A percentile compares a stretch with the other conserved stretches of the same genome.
Conservation (phyloP, 495 filamentous ascomycete genomes). For the Cercophora samala region DNA sequence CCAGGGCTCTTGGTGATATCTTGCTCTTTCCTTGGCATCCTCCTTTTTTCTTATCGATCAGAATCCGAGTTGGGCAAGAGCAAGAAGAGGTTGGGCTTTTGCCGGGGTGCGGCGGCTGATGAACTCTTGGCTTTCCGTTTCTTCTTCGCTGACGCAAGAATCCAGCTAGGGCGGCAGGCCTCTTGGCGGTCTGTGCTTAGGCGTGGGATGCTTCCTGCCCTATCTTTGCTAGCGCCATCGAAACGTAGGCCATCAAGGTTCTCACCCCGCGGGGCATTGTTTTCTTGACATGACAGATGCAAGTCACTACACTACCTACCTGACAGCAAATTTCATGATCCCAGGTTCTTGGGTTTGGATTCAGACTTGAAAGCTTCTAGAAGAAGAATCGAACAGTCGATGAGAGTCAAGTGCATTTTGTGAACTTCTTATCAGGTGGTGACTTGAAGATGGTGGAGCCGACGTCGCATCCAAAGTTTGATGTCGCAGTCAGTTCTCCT, state of each 20-base stretch:
- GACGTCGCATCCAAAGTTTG: not conserved
- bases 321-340: not conserved
- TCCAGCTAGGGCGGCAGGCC: not conserved
- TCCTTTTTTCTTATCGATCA: not conserved
- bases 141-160: slow-evolving; percentile 4
- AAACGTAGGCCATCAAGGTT: not conserved
- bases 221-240: slow-evolving; percentile 1
- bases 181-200: not conserved
- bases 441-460: not conserved
- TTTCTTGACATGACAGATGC: not conserved
- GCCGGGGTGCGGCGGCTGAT: not conserved
- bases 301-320: slow-evolving; percentile 1
- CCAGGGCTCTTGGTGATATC: not conserved
- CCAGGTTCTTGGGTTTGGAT: not conserved
- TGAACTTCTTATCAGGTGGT: not conserved
- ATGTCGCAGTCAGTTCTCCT: not conserved
- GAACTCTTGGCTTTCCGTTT: not conserved
- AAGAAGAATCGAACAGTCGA: not conserved
- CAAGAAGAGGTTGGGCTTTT: not conserved
- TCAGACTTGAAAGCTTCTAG: not conserved
- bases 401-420: not conserved
- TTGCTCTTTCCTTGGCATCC: not conserved
- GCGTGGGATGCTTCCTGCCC: not conserved
- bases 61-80: not conserved
- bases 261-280: not conserved